Evolutionary conservation across 2,329 filamentous ascomycete genomes (phyloP).

Genomic region (Aureobasidium leucospermi): DNA sequence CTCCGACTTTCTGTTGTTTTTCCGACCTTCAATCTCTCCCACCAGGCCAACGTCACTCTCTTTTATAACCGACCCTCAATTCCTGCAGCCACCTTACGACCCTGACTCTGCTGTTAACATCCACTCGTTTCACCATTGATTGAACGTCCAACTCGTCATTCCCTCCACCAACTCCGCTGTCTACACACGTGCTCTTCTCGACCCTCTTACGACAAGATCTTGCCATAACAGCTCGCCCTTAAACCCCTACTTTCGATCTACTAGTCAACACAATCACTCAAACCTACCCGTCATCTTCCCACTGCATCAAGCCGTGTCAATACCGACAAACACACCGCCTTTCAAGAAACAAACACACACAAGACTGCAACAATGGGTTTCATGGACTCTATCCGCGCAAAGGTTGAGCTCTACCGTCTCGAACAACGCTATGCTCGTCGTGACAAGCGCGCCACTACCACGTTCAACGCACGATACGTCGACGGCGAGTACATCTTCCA

Average conservation of each 20-base stretch:
- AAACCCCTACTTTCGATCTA: neutral
- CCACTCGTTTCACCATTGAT: neutral
- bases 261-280: neutral
- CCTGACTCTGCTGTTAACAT: neutral
- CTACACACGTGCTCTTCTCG: neutral
- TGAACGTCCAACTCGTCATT: neutral
- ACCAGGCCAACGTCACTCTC: neutral
- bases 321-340: neutral
- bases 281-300: neutral
- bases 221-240: neutral
- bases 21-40: neutral
- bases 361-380: slow-evolving; percentile 50
- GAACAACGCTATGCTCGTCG: slow-evolving; percentile 92
- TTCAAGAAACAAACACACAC: neutral
- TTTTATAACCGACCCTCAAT: neutral
- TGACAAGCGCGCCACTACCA: slow-evolving; percentile 82
- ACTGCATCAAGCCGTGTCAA: neutral
- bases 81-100: neutral
- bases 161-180: neutral
- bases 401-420: slow-evolving; percentile 87
- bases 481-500: slow-evolving; percentile 91
- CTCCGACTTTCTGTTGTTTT: neutral
- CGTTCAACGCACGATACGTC: slow-evolving; percentile 83
- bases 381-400: slow-evolving; percentile 67
- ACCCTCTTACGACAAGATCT: neutral